Conservation (phyloP, 371 early-diverging fungal genomes). For the Dichotomocladium elegans region DNA sequence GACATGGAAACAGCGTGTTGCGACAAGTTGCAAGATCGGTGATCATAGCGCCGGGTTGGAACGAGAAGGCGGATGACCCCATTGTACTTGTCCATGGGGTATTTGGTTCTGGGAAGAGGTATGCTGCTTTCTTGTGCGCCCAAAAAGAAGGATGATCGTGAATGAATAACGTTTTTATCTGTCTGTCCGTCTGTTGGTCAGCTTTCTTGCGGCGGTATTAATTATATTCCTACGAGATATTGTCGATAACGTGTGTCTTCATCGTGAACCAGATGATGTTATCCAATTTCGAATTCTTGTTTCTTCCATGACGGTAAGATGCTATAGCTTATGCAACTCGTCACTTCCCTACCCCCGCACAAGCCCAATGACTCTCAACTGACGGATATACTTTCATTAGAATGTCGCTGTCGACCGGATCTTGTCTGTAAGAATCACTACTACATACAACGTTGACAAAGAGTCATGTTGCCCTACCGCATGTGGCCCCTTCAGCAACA, state of each 20-base stretch:
- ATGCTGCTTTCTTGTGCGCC: too few relatives aligned
- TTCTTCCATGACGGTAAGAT: conserved; percentile 63
- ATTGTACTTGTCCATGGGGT: conserved; percentile 62
- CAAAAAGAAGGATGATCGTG: too few relatives aligned
- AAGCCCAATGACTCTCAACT: background rate
- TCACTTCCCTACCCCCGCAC: background rate
- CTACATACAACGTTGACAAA: too few relatives aligned
- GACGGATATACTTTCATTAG: conserved; percentile 6
- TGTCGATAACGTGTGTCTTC: conserved; percentile 36
- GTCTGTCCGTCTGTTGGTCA: conserved; percentile 14
- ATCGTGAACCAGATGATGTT: conserved; percentile 30
- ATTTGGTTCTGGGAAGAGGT: conserved; percentile 82
- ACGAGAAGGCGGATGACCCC: conserved; percentile 30
- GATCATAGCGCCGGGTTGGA: conserved; percentile 46
- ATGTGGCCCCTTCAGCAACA: too few relatives aligned
- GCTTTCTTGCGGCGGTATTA: conserved; percentile 74
- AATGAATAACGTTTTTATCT: background rate
- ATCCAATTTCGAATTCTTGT: conserved; percentile 54
- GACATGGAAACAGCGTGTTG: conserved; percentile 37
- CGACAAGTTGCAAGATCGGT: conserved; percentile 52
- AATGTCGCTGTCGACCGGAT: conserved; percentile 93
- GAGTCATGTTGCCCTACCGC: too few relatives aligned
- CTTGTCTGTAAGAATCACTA: conserved; percentile 46
- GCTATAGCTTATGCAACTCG: too few relatives aligned
- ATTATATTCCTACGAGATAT: conserved; percentile 69